Base-by-base conservation (phyloP, 768 basidiomycete species). In the Panaeolus papilionaceus region DNA sequence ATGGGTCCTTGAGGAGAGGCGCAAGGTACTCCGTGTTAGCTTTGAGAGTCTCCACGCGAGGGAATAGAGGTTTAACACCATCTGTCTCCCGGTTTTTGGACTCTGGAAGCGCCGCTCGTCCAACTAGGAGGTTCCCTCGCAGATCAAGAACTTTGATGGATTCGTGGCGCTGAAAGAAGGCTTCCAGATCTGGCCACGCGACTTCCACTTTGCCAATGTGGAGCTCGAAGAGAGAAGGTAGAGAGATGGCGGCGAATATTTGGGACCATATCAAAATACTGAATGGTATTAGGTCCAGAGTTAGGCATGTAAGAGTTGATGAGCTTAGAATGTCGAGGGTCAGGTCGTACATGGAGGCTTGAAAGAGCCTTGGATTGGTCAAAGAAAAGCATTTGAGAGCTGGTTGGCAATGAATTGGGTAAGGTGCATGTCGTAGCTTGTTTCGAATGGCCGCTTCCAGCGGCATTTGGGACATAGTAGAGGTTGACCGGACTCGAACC, bases 141-240 rank as follows among this genome's bases (percentile, higher is more conserved):
- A 58, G 54, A 58, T 58, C 54, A 23, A 58, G 54, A 37, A 58
- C n/a, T n/a, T 58, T 58, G 54, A 58, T 58, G 11, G 54, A 28
- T 16, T 14, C 26, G 16, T 58, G 54, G 14, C 54, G 54, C 54
- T 58, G 54, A 23, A 58, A 58, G 54, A 58, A 58, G 54, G 54
- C 54, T n/a, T 58, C 54, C 28, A 58, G 54, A 58, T 58, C 54
- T 33, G 54, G 54, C 54, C 54, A 58, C 16, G 54, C 54, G 54
- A 58, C 54, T 33, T 58, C 54, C 14, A 58, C 54, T 58, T 58
- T 58, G 0, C 54, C 54, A 33, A 58, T 7, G 16, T 58, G 54
- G 28, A 58, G 54, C 54, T 58, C 54, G 11, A 58, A 11, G 10
- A 58, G 54, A 23, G 26, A 28, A 4, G 54, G 54, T 1, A 58